A percentile compares a stretch with the other conserved stretches of the same genome.
These are phyloP conservation scores for Penicillium italicum DNA, from an alignment of 2,329 filamentous ascomycete genomes.

Conservation along the genomic window DNA sequence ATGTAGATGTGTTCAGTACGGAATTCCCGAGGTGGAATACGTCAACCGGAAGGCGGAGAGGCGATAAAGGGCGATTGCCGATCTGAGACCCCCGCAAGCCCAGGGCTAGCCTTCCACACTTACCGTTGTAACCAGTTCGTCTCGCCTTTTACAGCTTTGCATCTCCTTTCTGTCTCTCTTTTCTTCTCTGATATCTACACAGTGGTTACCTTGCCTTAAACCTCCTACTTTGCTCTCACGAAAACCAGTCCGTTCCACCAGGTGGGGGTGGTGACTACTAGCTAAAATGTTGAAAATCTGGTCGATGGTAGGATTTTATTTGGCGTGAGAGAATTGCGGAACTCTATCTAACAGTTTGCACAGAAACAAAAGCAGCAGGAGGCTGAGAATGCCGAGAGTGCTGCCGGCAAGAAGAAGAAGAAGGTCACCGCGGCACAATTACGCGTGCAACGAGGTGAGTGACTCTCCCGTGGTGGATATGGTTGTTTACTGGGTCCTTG, in stretches of 20 bases:
- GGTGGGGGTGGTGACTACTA: slow-evolving; percentile 24
- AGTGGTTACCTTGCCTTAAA: background rate
- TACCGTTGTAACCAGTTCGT: background rate
- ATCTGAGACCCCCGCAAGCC: slow-evolving; percentile 10
- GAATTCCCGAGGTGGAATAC: background rate
- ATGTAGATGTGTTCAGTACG: background rate
- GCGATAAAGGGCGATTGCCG: slow-evolving; percentile 12
- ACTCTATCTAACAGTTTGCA: slow-evolving; percentile 18
- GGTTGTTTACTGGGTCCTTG: background rate
- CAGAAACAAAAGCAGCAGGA: slow-evolving; percentile 83
- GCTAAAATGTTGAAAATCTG: slow-evolving; percentile 96
- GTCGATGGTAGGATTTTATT: slow-evolving; percentile 72
- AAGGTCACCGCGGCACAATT: slow-evolving; percentile 96
- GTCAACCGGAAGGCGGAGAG: slow-evolving; percentile 10
- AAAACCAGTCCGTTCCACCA: slow-evolving; percentile 8
- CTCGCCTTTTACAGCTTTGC: background rate
- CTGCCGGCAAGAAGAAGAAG: slow-evolving; percentile 83
- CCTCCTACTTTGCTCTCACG: background rate
- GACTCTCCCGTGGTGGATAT: background rate
- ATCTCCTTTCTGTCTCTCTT: slow-evolving; percentile 2
- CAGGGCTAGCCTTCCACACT: background rate
- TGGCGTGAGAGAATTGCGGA: background rate
- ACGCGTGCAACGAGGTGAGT: slow-evolving; percentile 86
- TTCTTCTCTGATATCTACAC: background rate
- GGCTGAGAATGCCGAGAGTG: slow-evolving; percentile 85